Percentiles rank a stretch among this genome's conserved stretches.
phyloP scores from a whole-genome alignment of 768 basidiomycete species.

The Xerocomellus dryophilus region DNA sequence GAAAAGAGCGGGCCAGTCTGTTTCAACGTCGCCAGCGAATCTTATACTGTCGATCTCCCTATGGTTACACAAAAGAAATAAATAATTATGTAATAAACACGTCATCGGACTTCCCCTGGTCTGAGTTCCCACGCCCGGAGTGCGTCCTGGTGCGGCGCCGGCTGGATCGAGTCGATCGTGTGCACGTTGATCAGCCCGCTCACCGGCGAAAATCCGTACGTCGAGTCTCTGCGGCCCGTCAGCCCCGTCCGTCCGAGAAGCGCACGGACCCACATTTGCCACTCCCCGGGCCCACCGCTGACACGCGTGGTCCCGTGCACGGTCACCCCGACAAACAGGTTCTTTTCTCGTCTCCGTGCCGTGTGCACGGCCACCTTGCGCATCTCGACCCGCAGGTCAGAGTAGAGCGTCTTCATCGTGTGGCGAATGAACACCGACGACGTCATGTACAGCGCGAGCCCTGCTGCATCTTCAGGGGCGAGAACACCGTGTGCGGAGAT shows the following conservation, averaged over 20 bases:
- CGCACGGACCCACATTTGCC: conserved; percentile 61
- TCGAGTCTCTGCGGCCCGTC: conserved; percentile 50
- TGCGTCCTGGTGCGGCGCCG: conserved; percentile 68
- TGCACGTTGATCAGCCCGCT: conserved; percentile 65
- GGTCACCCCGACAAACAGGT: conserved; percentile 49
- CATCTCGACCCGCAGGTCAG: conserved; percentile 57
- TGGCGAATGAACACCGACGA: conserved; percentile 69
- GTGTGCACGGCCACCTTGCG: conserved; percentile 42
- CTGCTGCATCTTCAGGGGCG: conserved; percentile 35
- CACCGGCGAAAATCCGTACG: conserved; percentile 67
- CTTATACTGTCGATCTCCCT: conserved; percentile 1
- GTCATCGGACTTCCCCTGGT: conserved; percentile 10
- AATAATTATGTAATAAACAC: conserved; percentile 14
- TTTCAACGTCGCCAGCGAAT: not conserved
- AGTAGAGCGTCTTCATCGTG: conserved; percentile 72
- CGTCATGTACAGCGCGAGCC: conserved; percentile 68
- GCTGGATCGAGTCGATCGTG: conserved; percentile 70
- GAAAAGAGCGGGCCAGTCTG: not conserved
- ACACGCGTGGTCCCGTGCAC: conserved; percentile 63
- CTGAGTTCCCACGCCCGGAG: conserved; percentile 38
- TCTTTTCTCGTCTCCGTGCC: conserved; percentile 48
- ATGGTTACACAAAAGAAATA: conserved; percentile 2
- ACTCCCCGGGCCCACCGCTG: conserved; percentile 59
- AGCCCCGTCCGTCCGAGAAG: not conserved
- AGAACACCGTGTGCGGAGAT: not conserved